A percentile compares a stretch with the other conserved stretches of the same genome.
Evolutionary conservation across 2,329 filamentous ascomycete genomes (phyloP).

Genomic region (Truncatella angustata): DNA sequence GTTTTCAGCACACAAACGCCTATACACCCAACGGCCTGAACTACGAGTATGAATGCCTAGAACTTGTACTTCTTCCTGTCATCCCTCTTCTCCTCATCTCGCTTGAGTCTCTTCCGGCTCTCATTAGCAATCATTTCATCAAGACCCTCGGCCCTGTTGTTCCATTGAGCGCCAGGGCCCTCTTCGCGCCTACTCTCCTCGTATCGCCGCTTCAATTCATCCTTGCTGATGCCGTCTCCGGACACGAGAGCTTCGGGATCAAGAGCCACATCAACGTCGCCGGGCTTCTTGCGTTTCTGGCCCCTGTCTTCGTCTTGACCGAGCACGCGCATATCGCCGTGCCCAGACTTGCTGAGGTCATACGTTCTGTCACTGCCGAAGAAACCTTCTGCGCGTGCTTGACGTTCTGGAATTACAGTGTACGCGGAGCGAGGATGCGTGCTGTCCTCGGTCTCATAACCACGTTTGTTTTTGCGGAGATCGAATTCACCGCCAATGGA

Average conservation of each 20-base stretch:
- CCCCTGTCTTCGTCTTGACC: constrained; percentile 72
- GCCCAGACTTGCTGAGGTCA: constrained; percentile 64
- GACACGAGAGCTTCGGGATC: constrained; percentile 77
- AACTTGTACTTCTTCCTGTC: constrained; percentile 60
- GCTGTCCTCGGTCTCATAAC: constrained; percentile 82
- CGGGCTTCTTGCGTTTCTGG: constrained; percentile 90
- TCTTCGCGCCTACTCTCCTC: constrained; percentile 69
- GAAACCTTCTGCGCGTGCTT: constrained; percentile 84
- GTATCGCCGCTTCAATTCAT: constrained; percentile 77
- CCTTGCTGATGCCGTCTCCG: constrained; percentile 78
- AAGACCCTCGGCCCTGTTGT: constrained; percentile 81
- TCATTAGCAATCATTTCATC: constrained; percentile 96
- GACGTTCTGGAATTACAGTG: constrained; percentile 84
- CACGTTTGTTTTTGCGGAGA: constrained; percentile 80
- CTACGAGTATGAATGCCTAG: constrained; percentile 21
- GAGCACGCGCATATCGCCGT: constrained; percentile 63
- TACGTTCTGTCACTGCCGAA: constrained; percentile 95
- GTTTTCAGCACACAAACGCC: neutral
- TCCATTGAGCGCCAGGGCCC: constrained; percentile 66
- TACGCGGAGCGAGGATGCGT: constrained; percentile 77
- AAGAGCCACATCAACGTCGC: constrained; percentile 89
- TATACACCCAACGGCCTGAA: neutral
- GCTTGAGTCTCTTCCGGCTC: constrained; percentile 84
- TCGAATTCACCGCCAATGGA: constrained; percentile 85
- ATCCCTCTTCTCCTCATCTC: constrained; percentile 74